Evolutionary conservation across 2,329 filamentous ascomycete genomes (phyloP), one percentile per base, ranked within the genome.

Genomic region (Xylaria sp.): DNA sequence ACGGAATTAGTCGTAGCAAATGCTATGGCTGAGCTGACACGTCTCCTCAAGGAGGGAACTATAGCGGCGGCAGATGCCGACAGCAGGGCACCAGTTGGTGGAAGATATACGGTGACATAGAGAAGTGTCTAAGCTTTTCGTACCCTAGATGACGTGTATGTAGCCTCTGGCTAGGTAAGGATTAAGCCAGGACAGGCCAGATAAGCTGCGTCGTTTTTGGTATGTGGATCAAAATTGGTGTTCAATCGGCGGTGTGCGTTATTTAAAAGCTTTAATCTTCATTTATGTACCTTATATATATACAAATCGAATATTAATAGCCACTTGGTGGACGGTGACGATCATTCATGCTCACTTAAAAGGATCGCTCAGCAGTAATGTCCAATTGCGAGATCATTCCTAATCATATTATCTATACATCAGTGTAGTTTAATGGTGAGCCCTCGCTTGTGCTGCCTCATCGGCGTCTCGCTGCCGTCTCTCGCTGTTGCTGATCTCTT

Each of bases 1-100:
- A 98, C 96, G 0, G 96, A 99, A 81, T 85, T 97, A 63, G 91
- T 94, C 39, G 96, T 99, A 34, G 93, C 92, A 61, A 92, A 93
- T 76, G 96, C 96, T 1, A 93, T 99, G 88, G 89, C 90, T 74
- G 94, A 98, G 82, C 86, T 99, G 73, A 95, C 94, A 78, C 89
- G 94, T 56, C 83, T 98, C 76, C 83, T 99, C 74, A 94, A 92
- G 79, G 96, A 98, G 81, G 96, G 93, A 13, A 97, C 94, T 0
- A 89, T 97, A 76, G 94, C 94, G 15, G 94, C 94, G 12, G 93
- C 92, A 31, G 94, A 98, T 76, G 91, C 92, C n/a, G 92, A 96
- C 78, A 91, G 89, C 69, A 88, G 94, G 72, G 91, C 92, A 15
- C 92, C 93, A 1, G 90, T 90, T 25, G 91, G 90, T 77, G 93